Evolutionary conservation across 768 basidiomycete species (phyloP).

Genomic region (Cytidiella melzeri): DNA sequence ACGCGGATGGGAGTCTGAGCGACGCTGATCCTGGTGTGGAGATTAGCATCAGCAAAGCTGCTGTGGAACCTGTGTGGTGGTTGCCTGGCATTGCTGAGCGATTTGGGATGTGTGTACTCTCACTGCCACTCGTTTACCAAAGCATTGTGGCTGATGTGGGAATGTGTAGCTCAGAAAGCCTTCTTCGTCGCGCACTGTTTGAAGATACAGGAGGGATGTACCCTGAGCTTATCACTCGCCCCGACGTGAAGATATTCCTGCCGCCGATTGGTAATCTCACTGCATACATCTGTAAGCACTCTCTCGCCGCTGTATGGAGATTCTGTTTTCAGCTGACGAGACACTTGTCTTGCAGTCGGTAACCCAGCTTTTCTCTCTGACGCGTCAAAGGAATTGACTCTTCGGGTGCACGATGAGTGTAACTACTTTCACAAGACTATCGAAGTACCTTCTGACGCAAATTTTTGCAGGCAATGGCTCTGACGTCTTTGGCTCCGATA

Average conservation of each 20-base stretch:
- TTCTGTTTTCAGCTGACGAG: background rate
- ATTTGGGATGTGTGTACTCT: constrained; percentile 82
- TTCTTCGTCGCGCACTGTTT: constrained; percentile 87
- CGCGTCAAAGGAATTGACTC: constrained; percentile 70
- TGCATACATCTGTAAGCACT: constrained; percentile 79
- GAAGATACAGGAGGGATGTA: constrained; percentile 97
- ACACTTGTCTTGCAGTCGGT: constrained; percentile 49
- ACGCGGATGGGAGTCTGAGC: constrained; percentile 56
- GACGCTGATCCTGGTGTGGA: constrained; percentile 73
- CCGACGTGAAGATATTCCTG: constrained; percentile 92
- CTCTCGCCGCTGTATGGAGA: background rate
- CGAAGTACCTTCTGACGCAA: background rate
- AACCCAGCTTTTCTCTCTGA: constrained; percentile 75
- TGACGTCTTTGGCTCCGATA: constrained; percentile 93
- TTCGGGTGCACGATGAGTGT: constrained; percentile 95
- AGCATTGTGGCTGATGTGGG: too few species aligned
- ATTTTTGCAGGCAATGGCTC: constrained; percentile 69
- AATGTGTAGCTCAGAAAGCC: constrained; percentile 68
- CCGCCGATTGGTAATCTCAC: constrained; percentile 91
- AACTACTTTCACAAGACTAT: constrained; percentile 15
- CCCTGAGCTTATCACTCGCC: constrained; percentile 91
- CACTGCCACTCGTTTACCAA: too few species aligned
- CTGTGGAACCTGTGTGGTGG: constrained; percentile 96
- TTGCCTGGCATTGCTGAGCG: constrained; percentile 89
- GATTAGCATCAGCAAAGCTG: constrained; percentile 84